phyloP scores from a whole-genome alignment of 805 yeast species.

The Wickerhamiella sergipiensis region DNA sequence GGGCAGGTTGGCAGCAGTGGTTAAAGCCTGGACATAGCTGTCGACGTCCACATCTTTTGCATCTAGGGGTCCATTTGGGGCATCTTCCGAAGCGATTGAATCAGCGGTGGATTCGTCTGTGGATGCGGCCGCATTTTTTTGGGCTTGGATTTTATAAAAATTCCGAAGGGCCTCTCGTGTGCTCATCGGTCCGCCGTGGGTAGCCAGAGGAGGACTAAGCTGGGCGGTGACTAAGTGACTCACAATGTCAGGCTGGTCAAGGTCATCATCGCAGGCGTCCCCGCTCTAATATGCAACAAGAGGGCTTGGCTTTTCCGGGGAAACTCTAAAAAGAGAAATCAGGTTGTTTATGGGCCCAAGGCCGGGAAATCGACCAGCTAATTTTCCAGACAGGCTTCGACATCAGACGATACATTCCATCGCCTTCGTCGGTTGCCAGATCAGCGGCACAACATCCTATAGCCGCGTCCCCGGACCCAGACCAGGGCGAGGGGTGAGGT shows the following conservation, averaged over 20 bases:
- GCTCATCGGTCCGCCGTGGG: neutral
- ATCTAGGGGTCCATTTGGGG: slow-evolving; percentile 10
- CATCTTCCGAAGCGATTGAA: slow-evolving; percentile 2
- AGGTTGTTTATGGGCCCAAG: too few relatives aligned
- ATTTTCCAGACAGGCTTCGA: too few relatives aligned
- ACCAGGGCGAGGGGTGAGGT: neutral
- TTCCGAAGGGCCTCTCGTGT: slow-evolving; percentile 21
- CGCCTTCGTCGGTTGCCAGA: too few relatives aligned
- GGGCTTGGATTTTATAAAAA: slow-evolving; percentile 23
- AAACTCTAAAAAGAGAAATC: too few relatives aligned
- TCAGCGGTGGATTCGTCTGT: slow-evolving; percentile 2
- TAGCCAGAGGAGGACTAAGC: too few relatives aligned
- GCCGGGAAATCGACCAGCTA: too few relatives aligned
- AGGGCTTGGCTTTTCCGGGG: too few relatives aligned
- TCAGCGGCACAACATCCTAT: neutral
- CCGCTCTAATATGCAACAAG: too few relatives aligned
- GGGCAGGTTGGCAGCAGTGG: slow-evolving; percentile 14
- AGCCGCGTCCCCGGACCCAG: neutral
- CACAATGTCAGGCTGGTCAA: too few relatives aligned
- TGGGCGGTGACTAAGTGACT: too few relatives aligned
- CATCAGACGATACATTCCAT: too few relatives aligned
- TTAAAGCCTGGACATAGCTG: slow-evolving; percentile 13
- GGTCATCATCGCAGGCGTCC: too few relatives aligned
- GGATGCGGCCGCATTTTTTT: neutral
- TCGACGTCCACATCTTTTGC: slow-evolving; percentile 16